phyloP scores from a whole-genome alignment of 1,284 basidiomycete genomes.

The Mycena sp. region DNA sequence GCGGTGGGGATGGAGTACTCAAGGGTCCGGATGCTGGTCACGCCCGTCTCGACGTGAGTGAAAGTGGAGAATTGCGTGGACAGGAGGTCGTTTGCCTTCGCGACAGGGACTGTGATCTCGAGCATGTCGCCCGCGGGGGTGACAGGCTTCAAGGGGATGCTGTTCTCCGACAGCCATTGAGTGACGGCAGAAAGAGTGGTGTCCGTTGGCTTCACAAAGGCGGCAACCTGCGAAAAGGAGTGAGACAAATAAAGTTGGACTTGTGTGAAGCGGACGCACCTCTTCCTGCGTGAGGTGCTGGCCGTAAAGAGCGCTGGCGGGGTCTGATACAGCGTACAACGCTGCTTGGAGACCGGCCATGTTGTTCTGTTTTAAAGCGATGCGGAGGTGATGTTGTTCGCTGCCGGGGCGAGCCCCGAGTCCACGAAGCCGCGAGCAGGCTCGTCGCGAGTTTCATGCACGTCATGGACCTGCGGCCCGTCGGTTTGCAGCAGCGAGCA shows the following conservation, averaged over 20 bases:
- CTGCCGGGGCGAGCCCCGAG: neutral
- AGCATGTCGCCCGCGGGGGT: constrained; percentile 21
- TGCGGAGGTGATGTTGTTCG: constrained; percentile 30
- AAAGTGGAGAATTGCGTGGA: constrained; percentile 51
- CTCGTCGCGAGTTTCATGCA: constrained; percentile 15
- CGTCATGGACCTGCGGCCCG: constrained; percentile 11
- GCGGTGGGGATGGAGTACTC: constrained; percentile 52
- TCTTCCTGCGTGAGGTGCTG: constrained; percentile 31
- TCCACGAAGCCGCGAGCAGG: constrained; percentile 47
- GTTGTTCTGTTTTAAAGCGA: constrained; percentile 29
- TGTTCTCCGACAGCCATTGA: constrained; percentile 20
- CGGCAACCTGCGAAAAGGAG: constrained; percentile 22
- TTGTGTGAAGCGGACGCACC: too few species aligned
- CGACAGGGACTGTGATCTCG: constrained; percentile 47
- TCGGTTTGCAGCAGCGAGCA: constrained; percentile 17
- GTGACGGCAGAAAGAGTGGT: constrained; percentile 4
- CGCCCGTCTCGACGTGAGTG: constrained; percentile 44
- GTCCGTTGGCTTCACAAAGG: constrained; percentile 17
- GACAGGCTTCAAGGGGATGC: constrained; percentile 7
- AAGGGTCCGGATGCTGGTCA: constrained; percentile 50
- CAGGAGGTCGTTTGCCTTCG: constrained; percentile 53
- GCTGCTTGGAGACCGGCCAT: constrained; percentile 32
- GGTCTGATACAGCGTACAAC: constrained; percentile 32
- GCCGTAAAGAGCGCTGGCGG: constrained; percentile 31
- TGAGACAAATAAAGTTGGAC: neutral